These are phyloP conservation scores for Acanthamoeba sp. DNA, from an alignment of 208 protist genomes.

Conservation along the genomic window DNA sequence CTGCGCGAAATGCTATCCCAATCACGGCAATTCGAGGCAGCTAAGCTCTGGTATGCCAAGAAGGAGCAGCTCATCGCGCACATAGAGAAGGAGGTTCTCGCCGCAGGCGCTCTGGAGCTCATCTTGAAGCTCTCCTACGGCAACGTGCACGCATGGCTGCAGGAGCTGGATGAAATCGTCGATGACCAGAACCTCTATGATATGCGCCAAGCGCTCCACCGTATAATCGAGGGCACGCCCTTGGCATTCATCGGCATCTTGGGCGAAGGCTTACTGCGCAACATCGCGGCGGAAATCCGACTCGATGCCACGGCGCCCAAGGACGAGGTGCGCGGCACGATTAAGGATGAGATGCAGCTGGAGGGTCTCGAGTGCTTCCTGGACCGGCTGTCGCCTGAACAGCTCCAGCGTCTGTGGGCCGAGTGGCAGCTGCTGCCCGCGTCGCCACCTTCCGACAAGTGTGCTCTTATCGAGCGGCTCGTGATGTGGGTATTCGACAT, in stretches of 20 bases:
- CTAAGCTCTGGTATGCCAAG: not conserved
- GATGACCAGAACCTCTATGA: not conserved
- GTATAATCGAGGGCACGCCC: not conserved
- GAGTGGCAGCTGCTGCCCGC: not conserved
- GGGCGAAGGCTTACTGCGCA: not conserved
- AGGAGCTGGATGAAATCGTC: not conserved
- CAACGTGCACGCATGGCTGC: not conserved
- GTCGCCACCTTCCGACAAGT: not conserved
- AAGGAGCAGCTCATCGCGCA: not conserved
- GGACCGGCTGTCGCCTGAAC: not conserved
- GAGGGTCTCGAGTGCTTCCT: not conserved
- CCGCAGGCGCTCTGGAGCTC: not conserved
- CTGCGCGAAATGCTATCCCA: slow-evolving; percentile 17
- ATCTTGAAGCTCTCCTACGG: not conserved
- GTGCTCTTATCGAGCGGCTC: not conserved
- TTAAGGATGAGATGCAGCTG: slow-evolving; percentile 19
- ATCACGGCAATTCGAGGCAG: not conserved
- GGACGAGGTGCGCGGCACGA: not conserved
- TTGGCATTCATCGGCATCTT: slow-evolving; percentile 22
- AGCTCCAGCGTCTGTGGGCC: not conserved
- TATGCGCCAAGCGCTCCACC: slow-evolving; percentile 30
- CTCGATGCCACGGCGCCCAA: not conserved
- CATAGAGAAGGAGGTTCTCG: not conserved
- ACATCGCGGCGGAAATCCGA: not conserved
- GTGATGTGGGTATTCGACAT: slow-evolving; percentile 22